Percentiles rank a stretch among this genome's conserved stretches.
Evolutionary conservation across 202 grass and related monocot species (phyloP).

Genomic region (Brachypodium distachyon): DNA sequence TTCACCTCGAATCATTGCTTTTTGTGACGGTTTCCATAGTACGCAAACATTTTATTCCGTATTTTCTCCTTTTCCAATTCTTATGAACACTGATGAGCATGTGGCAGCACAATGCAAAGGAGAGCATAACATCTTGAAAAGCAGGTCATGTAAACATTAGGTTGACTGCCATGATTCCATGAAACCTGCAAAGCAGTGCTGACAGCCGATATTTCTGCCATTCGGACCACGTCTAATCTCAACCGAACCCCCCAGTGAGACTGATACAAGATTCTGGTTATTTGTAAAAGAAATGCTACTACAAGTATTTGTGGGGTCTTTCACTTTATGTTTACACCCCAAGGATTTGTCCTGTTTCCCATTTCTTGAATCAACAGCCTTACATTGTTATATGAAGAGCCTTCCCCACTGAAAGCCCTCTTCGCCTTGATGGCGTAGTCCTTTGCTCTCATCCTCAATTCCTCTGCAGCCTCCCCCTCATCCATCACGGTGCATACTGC

Average conservation of each 20-base stretch:
- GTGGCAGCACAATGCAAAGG: neutral
- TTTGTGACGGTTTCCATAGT: neutral
- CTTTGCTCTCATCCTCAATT: conserved; percentile 40
- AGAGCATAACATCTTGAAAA: neutral
- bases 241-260: neutral
- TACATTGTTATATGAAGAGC: conserved; percentile 53
- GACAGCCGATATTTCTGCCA: neutral
- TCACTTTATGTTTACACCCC: neutral
- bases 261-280: neutral
- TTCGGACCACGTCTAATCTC: neutral
- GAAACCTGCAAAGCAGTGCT: neutral
- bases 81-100: neutral
- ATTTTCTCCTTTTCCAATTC: neutral
- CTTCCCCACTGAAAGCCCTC: conserved; percentile 47
- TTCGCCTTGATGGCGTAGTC: conserved; percentile 34
- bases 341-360: conserved; percentile 4
- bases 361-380: conserved; percentile 44
- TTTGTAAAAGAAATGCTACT: neutral
- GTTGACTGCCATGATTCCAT: neutral
- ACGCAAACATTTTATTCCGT: neutral
- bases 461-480: conserved; percentile 33
- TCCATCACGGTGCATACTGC: conserved; percentile 38
- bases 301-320: neutral
- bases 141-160: neutral
- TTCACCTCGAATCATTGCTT: neutral